These are phyloP conservation scores for Zasmidium angulare DNA, from an alignment of 2,329 filamentous ascomycete genomes.

Conservation along the genomic window DNA sequence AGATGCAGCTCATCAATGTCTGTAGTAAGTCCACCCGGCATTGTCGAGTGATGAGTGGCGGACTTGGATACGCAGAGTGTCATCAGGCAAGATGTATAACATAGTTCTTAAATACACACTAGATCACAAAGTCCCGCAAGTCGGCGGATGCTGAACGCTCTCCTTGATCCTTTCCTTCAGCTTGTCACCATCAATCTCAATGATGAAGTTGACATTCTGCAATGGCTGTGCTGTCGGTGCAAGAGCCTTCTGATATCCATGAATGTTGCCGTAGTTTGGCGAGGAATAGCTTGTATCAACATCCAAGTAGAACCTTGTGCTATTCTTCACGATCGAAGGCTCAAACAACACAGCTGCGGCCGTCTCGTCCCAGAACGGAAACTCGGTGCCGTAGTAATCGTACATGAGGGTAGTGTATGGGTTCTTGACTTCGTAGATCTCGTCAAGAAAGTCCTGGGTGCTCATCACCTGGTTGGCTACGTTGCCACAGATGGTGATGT, in stretches of 20 bases:
- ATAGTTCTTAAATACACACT: too few relatives aligned
- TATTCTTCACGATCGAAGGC: conserved; percentile 40
- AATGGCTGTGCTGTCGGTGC: conserved; percentile 36
- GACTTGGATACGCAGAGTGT: too few relatives aligned
- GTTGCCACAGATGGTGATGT: conserved; percentile 47
- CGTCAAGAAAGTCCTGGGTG: conserved; percentile 40
- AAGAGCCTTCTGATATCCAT: conserved; percentile 44
- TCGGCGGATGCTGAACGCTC: conserved; percentile 34
- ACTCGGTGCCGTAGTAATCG: conserved; percentile 40
- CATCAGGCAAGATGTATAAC: too few relatives aligned
- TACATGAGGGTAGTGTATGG: conserved; percentile 42
- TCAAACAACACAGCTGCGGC: conserved; percentile 44
- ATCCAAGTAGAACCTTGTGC: conserved; percentile 43
- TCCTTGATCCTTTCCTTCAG: conserved; percentile 41
- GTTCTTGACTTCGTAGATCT: conserved; percentile 39
- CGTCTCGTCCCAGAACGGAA: conserved; percentile 51
- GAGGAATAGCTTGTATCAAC: conserved; percentile 44
- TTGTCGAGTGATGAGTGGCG: too few relatives aligned
- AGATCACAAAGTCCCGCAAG: conserved; percentile 1
- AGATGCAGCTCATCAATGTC: too few relatives aligned
- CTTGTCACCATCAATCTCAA: conserved; percentile 38
- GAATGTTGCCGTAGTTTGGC: conserved; percentile 45
- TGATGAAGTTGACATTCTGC: conserved; percentile 43
- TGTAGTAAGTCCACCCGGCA: too few relatives aligned
- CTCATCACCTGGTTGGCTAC: conserved; percentile 50